These are phyloP conservation scores for Dichomitus squalens DNA, from an alignment of 1,284 basidiomycete genomes.

Conservation along the genomic window DNA sequence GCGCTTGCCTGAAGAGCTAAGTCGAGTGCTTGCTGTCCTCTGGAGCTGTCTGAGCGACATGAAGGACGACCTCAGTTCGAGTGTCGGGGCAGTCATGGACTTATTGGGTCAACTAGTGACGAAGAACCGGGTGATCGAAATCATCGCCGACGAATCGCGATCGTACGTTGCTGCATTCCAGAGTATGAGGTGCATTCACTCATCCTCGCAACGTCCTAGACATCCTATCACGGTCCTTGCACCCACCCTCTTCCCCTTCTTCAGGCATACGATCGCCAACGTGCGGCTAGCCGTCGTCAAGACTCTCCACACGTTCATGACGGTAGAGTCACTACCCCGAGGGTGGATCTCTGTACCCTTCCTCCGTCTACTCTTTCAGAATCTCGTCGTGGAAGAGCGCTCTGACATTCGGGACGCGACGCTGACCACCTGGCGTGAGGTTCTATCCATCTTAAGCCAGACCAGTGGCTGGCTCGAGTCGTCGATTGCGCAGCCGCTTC, in stretches of 20 bases:
- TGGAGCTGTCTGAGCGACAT: conserved; percentile 93
- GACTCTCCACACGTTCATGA: conserved; percentile 87
- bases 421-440: conserved; percentile 77
- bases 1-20: conserved; percentile 74
- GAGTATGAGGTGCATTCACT: neutral
- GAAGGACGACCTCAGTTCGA: conserved; percentile 97
- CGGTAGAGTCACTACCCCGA: conserved; percentile 71
- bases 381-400: conserved; percentile 92
- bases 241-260: conserved; percentile 92
- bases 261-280: conserved; percentile 94
- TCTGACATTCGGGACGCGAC: conserved; percentile 83
- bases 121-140: conserved; percentile 77
- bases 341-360: conserved; percentile 86
- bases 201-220: conserved; percentile 40
- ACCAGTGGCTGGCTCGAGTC: conserved; percentile 52
- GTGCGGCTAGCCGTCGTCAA: conserved; percentile 95
- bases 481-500: conserved; percentile 53
- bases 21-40: conserved; percentile 79
- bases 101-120: conserved; percentile 85
- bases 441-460: conserved; percentile 57
- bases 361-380: conserved; percentile 90
- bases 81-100: conserved; percentile 97
- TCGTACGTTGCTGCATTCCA: conserved; percentile 53
- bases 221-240: conserved; percentile 80
- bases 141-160: conserved; percentile 66